These are phyloP conservation scores for Populus hybrid DNA, from an alignment of 441 rosid genomes.

Conservation along the genomic window DNA sequence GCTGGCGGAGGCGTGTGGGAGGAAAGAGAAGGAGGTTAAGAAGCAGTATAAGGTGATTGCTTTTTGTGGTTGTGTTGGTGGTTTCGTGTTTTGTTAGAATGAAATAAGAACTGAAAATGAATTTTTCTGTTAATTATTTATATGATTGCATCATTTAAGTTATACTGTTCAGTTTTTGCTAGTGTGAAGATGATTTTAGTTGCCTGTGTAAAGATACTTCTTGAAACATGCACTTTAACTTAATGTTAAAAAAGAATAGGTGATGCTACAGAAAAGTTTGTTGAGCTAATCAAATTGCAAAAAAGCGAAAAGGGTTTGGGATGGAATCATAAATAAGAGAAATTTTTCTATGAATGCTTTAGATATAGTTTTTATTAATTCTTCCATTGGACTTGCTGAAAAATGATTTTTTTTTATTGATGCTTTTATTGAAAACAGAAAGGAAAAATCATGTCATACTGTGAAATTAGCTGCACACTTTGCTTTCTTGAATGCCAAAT, in stretches of 20 bases:
- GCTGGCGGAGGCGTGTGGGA: slow-evolving; percentile 81
- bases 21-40: slow-evolving; percentile 69
- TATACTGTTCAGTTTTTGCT: not conserved
- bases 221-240: not conserved
- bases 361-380: not conserved
- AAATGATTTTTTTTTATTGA: not conserved
- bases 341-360: not conserved
- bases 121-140: not conserved
- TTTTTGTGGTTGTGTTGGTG: not conserved
- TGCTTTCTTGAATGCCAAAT: not conserved
- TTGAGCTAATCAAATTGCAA: not conserved
- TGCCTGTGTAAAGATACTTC: not conserved
- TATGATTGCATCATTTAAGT: not conserved
- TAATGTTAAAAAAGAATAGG: not conserved
- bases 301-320: not conserved
- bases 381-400: not conserved
- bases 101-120: not conserved
- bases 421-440: not conserved
- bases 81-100: not conserved
- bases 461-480: not conserved
- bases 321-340: not conserved
- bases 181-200: not conserved
- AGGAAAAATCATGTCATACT: not conserved
- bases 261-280: not conserved
- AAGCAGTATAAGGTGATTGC: slow-evolving; percentile 54